Evolutionary conservation across 2,329 filamentous ascomycete species (phyloP), one percentile per base, ranked within the genome.

Genomic region (Colletotrichum sublineola): DNA sequence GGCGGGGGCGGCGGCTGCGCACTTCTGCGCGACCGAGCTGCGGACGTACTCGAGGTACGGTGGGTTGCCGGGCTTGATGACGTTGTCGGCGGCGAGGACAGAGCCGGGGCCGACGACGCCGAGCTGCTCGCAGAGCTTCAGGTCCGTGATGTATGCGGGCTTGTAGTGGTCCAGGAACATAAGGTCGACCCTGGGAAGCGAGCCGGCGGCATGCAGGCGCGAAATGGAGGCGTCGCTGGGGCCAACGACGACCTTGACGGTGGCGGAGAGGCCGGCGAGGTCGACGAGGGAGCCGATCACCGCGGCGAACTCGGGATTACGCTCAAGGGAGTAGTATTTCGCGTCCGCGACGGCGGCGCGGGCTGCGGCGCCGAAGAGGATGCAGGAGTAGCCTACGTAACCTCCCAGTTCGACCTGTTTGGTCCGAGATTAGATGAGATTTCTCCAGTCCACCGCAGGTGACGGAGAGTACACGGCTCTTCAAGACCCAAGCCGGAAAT

Each of bases 151-250:
- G 79, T 96, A 96, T 0, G 91, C 88, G 0, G 92, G 91, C 81
- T 96, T 95, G 81, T 92, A 92, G 80, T 96, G 94, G 77, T 96
- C 94, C 46, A 96, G 83, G 80, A 96, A 96, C 80, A 95, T 84
- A 50, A 95, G 82, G 76, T 94, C 92, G 72, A 95, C 89, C 57
- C 87, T 85, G 33, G 84, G 81, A 33, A 95, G 79, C 5, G 79
- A 77, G 0, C 89, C 89, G 3, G 84, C 80, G 1, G 82, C 77
- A 74, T 90, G 85, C 5, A 96, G 84, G 6, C 89, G 86, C 61
- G 86, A 85, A 57, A 96, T 84, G 0, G 90, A 91, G n/a, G 86
- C 84, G 71, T 92, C 89, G 75, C 91, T 93, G 5, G 90, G 85
- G 5, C 93, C 94, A 33, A 95, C 88, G 29, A 94, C 79, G 11